phyloP scores from a whole-genome alignment of 2,329 filamentous ascomycete species.

The Fusarium brachygibbosum region DNA sequence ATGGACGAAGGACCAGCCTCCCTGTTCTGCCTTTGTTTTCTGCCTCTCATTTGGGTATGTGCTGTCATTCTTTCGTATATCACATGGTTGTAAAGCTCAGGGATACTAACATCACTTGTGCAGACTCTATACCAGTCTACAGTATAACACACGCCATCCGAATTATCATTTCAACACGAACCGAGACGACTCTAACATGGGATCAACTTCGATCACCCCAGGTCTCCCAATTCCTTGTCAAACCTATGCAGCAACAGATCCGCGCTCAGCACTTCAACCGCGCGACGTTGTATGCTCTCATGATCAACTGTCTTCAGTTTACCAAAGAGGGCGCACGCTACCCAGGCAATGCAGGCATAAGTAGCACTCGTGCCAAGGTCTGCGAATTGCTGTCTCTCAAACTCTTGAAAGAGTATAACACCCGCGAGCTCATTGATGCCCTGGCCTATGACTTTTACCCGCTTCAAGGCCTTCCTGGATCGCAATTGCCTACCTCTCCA shows the following conservation, averaged over 20 bases:
- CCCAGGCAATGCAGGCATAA: slow-evolving; percentile 86
- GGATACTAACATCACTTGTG: slow-evolving; percentile 1
- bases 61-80: not conserved
- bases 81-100: slow-evolving; percentile 1
- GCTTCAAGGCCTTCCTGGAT: slow-evolving; percentile 79
- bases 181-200: slow-evolving; percentile 93
- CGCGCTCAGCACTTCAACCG: slow-evolving; percentile 85
- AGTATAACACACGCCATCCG: slow-evolving; percentile 91
- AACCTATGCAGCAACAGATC: slow-evolving; percentile 94
- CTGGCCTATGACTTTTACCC: slow-evolving; percentile 96
- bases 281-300: slow-evolving; percentile 88
- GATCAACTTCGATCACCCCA: slow-evolving; percentile 96
- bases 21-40: slow-evolving; percentile 82
- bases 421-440: slow-evolving; percentile 91
- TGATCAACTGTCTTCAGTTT: slow-evolving; percentile 96
- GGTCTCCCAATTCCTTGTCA: slow-evolving; percentile 93
- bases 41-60: slow-evolving; percentile 78
- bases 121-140: slow-evolving; percentile 90
- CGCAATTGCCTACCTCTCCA: slow-evolving; percentile 53
- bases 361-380: slow-evolving; percentile 85
- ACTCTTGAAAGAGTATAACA: slow-evolving; percentile 88
- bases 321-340: slow-evolving; percentile 86
- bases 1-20: slow-evolving; percentile 47
- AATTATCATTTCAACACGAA: slow-evolving; percentile 83
- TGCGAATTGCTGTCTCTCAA: slow-evolving; percentile 93